Base-by-base conservation (phyloP, 192 early-diverging fungal genomes). In the Obelidium mucronatum region DNA sequence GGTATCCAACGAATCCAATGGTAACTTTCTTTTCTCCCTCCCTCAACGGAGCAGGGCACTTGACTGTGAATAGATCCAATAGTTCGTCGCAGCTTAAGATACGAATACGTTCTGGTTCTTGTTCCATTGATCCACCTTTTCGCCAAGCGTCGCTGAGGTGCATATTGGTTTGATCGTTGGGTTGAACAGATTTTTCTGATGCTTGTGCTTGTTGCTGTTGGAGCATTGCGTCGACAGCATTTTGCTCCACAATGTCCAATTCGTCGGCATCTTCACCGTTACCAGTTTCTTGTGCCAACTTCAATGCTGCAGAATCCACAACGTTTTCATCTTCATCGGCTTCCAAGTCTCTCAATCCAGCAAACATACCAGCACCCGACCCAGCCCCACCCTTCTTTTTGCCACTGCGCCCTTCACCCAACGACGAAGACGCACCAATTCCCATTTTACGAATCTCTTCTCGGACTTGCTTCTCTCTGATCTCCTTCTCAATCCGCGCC, bases 1-100 rank as follows among this genome's bases (percentile, higher is more conserved):
- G 98, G 82, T 99, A 99, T 37, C 98, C 98, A 56, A 98, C 95
- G 63, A 99, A 87, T 75, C 98, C 98, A 79, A 99, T 96, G 40
- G 90, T 93, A 63, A 92, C 82, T 79, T 90, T 93, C 48, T 78
- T 78, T 55, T 77, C 76, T 56, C 65, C 75, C 11, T 59, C 24
- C 8, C 78, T 75, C 15, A 78, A 66, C 11, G 85, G 74, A 56
- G 78, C 67, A 30, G 92, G 93, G 71, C 90, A 90, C 48, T 83
- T 79, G 33, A 73, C 67, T 60, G 84, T 78, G 56, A 94, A 82
- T n/a, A 91, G 75, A 40, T 84, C 85, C 5, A 94, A 83, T 34
- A 94, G 86, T 81, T 94, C 92, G 34, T 85, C 82, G 24, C 90
- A 91, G 56, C 81, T 75, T 63, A 91, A 77, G 73, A 93, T 91